These are phyloP conservation scores for Stereocaulon alpinum DNA, from an alignment of 495 filamentous ascomycete species.

Conservation along the genomic window DNA sequence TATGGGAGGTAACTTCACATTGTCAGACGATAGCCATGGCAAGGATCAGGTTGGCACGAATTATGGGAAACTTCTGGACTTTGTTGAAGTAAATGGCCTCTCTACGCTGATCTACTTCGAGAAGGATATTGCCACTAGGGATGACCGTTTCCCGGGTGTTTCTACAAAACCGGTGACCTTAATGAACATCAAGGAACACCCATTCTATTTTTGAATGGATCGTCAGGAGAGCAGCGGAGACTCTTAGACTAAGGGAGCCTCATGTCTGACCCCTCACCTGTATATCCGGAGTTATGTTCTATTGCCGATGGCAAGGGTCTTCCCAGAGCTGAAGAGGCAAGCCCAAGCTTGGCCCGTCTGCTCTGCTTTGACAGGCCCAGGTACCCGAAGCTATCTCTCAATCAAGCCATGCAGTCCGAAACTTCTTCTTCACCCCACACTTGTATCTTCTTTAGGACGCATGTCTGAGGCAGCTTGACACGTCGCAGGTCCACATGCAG, in stretches of 20 bases:
- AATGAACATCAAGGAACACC: conserved; percentile 24
- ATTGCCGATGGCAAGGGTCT: background rate
- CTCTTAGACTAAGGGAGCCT: background rate
- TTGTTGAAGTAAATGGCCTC: conserved; percentile 40
- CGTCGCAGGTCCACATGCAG: background rate
- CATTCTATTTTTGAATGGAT: background rate
- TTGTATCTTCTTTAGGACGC: background rate
- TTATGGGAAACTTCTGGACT: conserved; percentile 51
- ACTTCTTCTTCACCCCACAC: background rate
- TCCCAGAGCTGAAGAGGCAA: background rate
- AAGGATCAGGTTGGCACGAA: conserved; percentile 68
- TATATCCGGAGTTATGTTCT: background rate
- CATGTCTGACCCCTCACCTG: background rate
- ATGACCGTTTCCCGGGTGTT: conserved; percentile 36
- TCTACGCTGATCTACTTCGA: conserved; percentile 33
- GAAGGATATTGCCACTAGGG: conserved; percentile 21
- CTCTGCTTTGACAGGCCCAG: conserved; percentile 6
- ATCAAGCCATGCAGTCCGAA: background rate
- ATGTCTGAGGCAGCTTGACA: background rate
- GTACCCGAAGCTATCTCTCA: conserved; percentile 7
- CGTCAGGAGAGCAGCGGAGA: background rate
- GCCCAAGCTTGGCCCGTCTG: background rate
- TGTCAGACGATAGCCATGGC: conserved; percentile 88
- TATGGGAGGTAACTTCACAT: conserved; percentile 67
- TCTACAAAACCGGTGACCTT: conserved; percentile 23